Percentiles rank a stretch among this genome's conserved stretches.
Evolutionary conservation across 176 grass and related monocot species (phyloP).

Genomic region (Avena eriantha): DNA sequence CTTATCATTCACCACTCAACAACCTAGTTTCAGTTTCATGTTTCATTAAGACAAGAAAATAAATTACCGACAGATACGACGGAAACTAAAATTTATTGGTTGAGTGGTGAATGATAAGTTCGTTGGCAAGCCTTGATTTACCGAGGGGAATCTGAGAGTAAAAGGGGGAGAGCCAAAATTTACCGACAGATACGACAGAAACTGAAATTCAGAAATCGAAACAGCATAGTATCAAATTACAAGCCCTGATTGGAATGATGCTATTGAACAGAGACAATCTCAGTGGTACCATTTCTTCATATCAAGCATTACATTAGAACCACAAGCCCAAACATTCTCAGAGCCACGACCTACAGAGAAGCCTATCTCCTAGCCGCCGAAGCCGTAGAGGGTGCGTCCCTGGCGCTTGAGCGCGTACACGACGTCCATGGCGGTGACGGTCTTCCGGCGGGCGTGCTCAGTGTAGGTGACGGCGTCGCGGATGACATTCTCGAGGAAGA

Average conservation of each 20-base stretch:
- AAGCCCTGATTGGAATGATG: too few species aligned
- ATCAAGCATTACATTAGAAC: neutral
- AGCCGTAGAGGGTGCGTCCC: constrained; percentile 89
- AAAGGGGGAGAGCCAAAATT: neutral
- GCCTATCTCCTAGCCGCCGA: constrained; percentile 60
- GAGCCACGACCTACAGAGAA: neutral
- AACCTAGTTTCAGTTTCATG: neutral
- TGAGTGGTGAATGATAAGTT: too few species aligned
- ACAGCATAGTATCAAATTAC: too few species aligned
- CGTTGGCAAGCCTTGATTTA: too few species aligned
- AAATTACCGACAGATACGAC: too few species aligned
- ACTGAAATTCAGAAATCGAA: too few species aligned
- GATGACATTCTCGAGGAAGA: constrained; percentile 94
- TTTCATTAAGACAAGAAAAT: neutral
- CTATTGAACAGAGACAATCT: too few species aligned
- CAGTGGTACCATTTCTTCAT: neutral
- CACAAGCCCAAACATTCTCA: neutral
- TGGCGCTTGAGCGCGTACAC: constrained; percentile 92
- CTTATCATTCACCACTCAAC: neutral
- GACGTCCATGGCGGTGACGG: constrained; percentile 93
- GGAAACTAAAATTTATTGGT: too few species aligned
- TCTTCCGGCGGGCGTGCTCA: constrained; percentile 88
- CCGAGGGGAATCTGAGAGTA: neutral
- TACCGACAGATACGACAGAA: neutral
- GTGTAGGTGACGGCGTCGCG: constrained; percentile 94